Conservation (phyloP, 495 filamentous ascomycete genomes). For the Beverwykella pulmonaria region DNA sequence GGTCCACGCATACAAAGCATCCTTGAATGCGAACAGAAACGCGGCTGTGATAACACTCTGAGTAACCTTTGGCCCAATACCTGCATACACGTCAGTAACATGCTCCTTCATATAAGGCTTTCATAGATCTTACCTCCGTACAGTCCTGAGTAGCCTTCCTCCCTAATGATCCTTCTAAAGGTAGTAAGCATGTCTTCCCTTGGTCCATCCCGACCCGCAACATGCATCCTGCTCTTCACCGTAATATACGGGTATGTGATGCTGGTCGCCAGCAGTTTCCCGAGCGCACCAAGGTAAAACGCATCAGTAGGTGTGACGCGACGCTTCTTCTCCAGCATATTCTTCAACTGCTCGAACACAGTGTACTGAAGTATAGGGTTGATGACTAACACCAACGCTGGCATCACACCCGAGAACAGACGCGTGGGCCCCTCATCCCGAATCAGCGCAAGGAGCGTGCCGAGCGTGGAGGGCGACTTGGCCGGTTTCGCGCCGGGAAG, state of each 20-base stretch:
- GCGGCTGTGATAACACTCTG: constrained; percentile 96
- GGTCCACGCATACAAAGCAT: constrained; percentile 71
- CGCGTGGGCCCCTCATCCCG: constrained; percentile 77
- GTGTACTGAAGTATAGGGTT: constrained; percentile 99
- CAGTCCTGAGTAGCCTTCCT: constrained; percentile 86
- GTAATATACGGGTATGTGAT: constrained; percentile 99
- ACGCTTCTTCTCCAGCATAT: constrained; percentile 65
- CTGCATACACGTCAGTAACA: constrained; percentile 49
- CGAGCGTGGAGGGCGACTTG: constrained; percentile 68
- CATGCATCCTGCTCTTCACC: constrained; percentile 95
- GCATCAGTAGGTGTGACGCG: constrained; percentile 80
- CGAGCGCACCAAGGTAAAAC: constrained; percentile 88
- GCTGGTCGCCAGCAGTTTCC: constrained; percentile 89
- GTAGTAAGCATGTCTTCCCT: constrained; percentile 70
- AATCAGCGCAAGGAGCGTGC: constrained; percentile 75
- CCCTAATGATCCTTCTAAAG: constrained; percentile 74
- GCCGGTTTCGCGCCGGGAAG: constrained; percentile 51
- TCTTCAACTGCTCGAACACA: constrained; percentile 96
- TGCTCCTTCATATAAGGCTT: not conserved
- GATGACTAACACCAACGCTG: constrained; percentile 89
- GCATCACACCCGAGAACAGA: constrained; percentile 89
- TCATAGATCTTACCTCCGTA: constrained; percentile 79
- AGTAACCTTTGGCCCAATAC: constrained; percentile 91
- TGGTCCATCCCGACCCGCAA: constrained; percentile 67
- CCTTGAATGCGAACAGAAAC: constrained; percentile 97